These are phyloP conservation scores for Rutidosis leptorrhynchoides DNA, from an alignment of 129 eudicot species.

Conservation along the genomic window DNA sequence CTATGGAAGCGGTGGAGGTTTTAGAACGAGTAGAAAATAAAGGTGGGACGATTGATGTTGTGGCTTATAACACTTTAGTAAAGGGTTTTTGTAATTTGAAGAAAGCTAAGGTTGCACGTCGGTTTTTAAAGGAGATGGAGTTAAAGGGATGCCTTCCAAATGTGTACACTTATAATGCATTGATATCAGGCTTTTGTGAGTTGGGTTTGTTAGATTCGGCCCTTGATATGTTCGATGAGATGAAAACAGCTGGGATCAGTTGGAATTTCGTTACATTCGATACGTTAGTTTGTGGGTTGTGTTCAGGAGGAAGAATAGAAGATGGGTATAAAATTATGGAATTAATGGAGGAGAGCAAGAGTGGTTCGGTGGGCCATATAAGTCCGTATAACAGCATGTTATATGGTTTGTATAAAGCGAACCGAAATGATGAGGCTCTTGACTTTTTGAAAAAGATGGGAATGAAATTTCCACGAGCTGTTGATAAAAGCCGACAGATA, in stretches of 20 bases:
- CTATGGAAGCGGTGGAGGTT: conserved; percentile 68
- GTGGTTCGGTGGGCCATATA: conserved; percentile 32
- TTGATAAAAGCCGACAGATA: conserved; percentile 42
- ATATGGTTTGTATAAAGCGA: conserved; percentile 57
- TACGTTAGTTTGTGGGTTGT: conserved; percentile 60
- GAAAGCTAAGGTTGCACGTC: conserved; percentile 55
- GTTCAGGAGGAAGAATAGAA: conserved; percentile 56
- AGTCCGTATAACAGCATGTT: conserved; percentile 66
- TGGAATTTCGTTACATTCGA: conserved; percentile 60
- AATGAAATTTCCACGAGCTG: conserved; percentile 45
- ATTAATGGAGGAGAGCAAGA: conserved; percentile 51
- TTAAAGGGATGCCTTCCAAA: conserved; percentile 75
- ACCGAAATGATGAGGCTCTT: conserved; percentile 42
- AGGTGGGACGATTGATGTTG: conserved; percentile 71
- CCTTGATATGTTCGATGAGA: conserved; percentile 67
- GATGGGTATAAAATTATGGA: conserved; percentile 68
- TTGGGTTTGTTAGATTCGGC: conserved; percentile 50
- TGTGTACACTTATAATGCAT: conserved; percentile 57
- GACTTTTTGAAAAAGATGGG: conserved; percentile 50
- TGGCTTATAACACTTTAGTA: conserved; percentile 71
- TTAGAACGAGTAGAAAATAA: conserved; percentile 59
- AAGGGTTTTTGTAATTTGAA: conserved; percentile 64
- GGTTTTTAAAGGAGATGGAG: conserved; percentile 77
- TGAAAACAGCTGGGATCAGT: conserved; percentile 53
- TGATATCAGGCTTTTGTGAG: conserved; percentile 71